A percentile compares a stretch with the other conserved stretches of the same genome.
These are phyloP conservation scores for Candida smagusa DNA, from an alignment of 1,139 yeast species.

Conservation along the genomic window DNA sequence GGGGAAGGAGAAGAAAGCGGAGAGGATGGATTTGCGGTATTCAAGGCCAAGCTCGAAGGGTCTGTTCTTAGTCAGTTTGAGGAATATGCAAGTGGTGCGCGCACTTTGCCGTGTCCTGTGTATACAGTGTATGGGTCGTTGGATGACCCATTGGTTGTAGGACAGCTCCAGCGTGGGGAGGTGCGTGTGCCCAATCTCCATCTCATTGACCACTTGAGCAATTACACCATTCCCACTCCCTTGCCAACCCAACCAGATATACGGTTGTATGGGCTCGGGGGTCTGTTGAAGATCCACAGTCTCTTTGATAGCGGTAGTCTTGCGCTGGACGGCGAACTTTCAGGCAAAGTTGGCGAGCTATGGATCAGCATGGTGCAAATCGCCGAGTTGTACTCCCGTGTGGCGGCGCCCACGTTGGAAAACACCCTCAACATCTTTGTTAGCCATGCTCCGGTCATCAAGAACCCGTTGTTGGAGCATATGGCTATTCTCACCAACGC, in stretches of 20 bases:
- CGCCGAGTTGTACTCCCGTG: constrained; percentile 46
- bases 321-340: constrained; percentile 15
- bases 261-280: constrained; percentile 69
- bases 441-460: constrained; percentile 64
- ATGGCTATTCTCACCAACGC: constrained; percentile 65
- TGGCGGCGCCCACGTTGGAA: constrained; percentile 9
- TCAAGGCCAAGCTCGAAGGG: constrained; percentile 5
- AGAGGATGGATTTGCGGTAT: constrained; percentile 2
- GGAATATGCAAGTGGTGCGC: constrained; percentile 47
- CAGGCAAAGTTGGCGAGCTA: constrained; percentile 69
- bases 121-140: constrained; percentile 75
- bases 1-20: constrained; percentile 16
- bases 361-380: constrained; percentile 75
- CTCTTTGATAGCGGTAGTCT: constrained; percentile 64
- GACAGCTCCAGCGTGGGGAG: constrained; percentile 55
- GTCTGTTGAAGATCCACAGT: constrained; percentile 63
- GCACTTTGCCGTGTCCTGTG: constrained; percentile 56
- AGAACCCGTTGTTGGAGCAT: constrained; percentile 66
- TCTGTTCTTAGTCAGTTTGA: constrained; percentile 53
- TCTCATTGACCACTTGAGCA: constrained; percentile 57
- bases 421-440: constrained; percentile 59
- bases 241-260: constrained; percentile 42
- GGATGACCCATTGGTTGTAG: constrained; percentile 67
- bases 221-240: constrained; percentile 36
- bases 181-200: constrained; percentile 54